phyloP scores from a whole-genome alignment of 208 protist species.

The Leishmania guyanensis region DNA sequence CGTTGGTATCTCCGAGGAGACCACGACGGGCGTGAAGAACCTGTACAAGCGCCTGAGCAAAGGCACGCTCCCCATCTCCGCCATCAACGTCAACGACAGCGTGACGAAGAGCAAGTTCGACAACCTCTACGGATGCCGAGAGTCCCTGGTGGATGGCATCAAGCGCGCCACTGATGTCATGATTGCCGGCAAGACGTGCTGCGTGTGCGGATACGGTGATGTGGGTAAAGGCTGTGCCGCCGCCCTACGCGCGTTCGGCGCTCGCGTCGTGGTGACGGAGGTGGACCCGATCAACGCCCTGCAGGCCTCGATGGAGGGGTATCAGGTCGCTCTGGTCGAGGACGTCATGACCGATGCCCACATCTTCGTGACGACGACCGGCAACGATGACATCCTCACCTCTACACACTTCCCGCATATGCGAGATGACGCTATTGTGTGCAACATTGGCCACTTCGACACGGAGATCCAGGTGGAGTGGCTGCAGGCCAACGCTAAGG shows the following conservation, averaged over 20 bases:
- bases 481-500: conserved; percentile 92
- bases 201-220: conserved; percentile 99
- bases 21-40: conserved; percentile 99
- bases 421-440: conserved; percentile 99
- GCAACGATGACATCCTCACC: conserved; percentile 98
- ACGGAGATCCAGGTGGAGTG: conserved; percentile 99
- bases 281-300: conserved; percentile 99
- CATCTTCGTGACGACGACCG: conserved; percentile 99
- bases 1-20: conserved; percentile 99
- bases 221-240: conserved; percentile 99
- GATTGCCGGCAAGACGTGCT: conserved; percentile 98
- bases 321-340: conserved; percentile 97
- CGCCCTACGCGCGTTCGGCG: conserved; percentile 95
- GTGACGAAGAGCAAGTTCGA: conserved; percentile 99
- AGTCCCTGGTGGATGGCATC: conserved; percentile 99
- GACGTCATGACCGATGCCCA: conserved; percentile 89
- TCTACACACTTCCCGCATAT: conserved; percentile 97
- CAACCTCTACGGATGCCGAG: conserved; percentile 99
- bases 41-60: conserved; percentile 97
- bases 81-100: conserved; percentile 99
- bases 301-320: conserved; percentile 99
- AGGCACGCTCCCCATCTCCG: conserved; percentile 96
- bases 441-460: conserved; percentile 99
- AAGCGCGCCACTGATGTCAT: conserved; percentile 99
- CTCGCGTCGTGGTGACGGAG: conserved; percentile 98